Percentiles rank a stretch among this genome's conserved stretches.
These are phyloP conservation scores for Cyclocybe aegerita DNA, from an alignment of 768 basidiomycete genomes.

Conservation along the genomic window DNA sequence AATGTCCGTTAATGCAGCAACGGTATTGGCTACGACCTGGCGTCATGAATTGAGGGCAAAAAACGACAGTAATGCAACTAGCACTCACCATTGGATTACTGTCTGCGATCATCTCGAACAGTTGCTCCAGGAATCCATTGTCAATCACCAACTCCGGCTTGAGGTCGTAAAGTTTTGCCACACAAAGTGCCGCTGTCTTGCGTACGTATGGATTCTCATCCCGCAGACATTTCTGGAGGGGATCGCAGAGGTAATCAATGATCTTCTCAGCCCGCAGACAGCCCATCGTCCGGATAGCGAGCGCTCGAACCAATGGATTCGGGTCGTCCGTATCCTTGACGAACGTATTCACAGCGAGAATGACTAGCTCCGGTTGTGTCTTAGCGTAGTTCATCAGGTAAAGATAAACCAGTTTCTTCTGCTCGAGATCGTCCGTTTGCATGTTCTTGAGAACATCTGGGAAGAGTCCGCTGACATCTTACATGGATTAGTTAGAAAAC, in stretches of 20 bases:
- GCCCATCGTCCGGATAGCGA: conserved; percentile 98
- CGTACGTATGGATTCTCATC: conserved; percentile 99
- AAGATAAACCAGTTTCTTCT: conserved; percentile 99
- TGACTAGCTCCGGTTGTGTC: conserved; percentile 98
- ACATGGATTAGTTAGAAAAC: background rate
- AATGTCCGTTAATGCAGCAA: conserved; percentile 91
- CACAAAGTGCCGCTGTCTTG: conserved; percentile 96
- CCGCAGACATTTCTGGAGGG: conserved; percentile 84
- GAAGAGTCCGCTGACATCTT: conserved; percentile 91
- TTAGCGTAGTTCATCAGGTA: conserved; percentile 99
- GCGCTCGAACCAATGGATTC: conserved; percentile 93
- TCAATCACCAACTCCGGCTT: conserved; percentile 95
- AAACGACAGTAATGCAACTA: background rate
- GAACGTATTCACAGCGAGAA: conserved; percentile 98
- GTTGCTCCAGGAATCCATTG: conserved; percentile 86
- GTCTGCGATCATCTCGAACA: conserved; percentile 93
- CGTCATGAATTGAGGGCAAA: conserved; percentile 1
- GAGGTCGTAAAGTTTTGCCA: conserved; percentile 96
- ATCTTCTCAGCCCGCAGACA: conserved; percentile 97
- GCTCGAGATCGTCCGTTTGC: conserved; percentile 99
- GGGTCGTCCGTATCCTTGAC: conserved; percentile 97
- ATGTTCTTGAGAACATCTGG: conserved; percentile 99
- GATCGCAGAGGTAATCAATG: conserved; percentile 97
- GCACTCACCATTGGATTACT: conserved; percentile 89
- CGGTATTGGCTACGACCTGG: conserved; percentile 96